phyloP scores from a whole-genome alignment of 208 protist genomes.

The Crithidia mellificae region DNA sequence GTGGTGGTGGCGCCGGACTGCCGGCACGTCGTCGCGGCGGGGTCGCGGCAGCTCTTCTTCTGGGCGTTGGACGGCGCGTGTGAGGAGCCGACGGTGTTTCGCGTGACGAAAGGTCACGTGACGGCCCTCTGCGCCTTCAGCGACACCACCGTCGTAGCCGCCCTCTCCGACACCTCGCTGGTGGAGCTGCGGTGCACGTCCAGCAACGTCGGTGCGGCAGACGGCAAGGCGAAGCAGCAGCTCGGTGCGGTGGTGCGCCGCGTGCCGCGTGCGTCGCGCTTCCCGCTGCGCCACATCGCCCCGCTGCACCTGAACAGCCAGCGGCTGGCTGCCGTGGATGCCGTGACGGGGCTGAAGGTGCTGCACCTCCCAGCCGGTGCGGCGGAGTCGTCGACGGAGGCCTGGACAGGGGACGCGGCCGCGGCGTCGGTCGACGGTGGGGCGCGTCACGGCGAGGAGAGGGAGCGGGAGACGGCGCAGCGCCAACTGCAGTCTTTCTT shows the following conservation, averaged over 20 bases:
- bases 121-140: constrained; percentile 64
- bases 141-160: constrained; percentile 49
- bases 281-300: constrained; percentile 41
- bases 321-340: constrained; percentile 59
- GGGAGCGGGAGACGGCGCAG: not conserved
- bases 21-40: constrained; percentile 47
- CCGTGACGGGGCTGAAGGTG: constrained; percentile 58
- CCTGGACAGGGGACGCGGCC: constrained; percentile 18
- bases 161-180: constrained; percentile 39
- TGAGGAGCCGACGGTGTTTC: constrained; percentile 24
- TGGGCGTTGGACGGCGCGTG: constrained; percentile 46
- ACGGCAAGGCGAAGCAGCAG: not conserved
- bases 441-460: not conserved
- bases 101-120: constrained; percentile 22
- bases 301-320: constrained; percentile 38
- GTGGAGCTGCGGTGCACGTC: constrained; percentile 43
- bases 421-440: too few relatives aligned
- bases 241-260: constrained; percentile 27
- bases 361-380: constrained; percentile 37
- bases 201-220: not conserved
- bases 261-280: constrained; percentile 23
- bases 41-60: constrained; percentile 49
- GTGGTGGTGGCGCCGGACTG: constrained; percentile 42
- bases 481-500: constrained; percentile 46
- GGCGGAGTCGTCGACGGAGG: constrained; percentile 12